Base-by-base conservation (phyloP, 2,329 filamentous ascomycete species). In the Apiospora sp. region DNA sequence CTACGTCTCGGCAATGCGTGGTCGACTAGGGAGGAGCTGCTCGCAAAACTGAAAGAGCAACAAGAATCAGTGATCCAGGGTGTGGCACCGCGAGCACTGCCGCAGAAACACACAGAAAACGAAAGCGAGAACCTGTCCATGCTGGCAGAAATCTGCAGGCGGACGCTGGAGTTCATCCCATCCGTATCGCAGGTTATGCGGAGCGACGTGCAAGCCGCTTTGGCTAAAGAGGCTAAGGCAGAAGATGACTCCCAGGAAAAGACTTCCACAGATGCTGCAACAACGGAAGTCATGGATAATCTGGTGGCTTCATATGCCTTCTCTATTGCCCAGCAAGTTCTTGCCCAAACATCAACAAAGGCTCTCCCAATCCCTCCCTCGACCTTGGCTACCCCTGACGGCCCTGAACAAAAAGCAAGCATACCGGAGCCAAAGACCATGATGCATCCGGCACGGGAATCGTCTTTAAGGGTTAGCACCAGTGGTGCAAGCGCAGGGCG, bases 91-190 rank as follows among this genome's bases (percentile, higher is more conserved):
- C 80, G 87, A 48, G 83, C 85, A 0, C 85, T 83, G 12, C 83
- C 86, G 0, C 83, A 86, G 0, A 87, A 86, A 34, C 85, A 85
- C 51, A 84, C 86, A 0, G 89, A 91, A 71, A 80, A 81, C 58
- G 92, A 93, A 74, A 81, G 87, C 0, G 94, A 97, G 80, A 93
- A 97, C 77, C 83, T 98, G 34, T 85, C 89, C 13, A 90, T 95
- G 74, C 87, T 98, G n/a, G 93, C 94, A 0, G 95, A 98, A 79
- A 90, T 98, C 41, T 97, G 95, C 80, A 91, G 91, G 74, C 89
- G 95, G 72, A 92, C 94, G 1, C 87, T 96, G 13, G 92, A 94
- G 74, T 98, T 98, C 77, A 92, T 98, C 49, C 92, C 94, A 1
- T 90, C 92, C 51, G 92, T 94, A 49, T 93, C 94, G 3, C 90